Base-by-base conservation (phyloP, 2,329 filamentous ascomycete genomes). In the Neophaeococcomyces aloes region DNA sequence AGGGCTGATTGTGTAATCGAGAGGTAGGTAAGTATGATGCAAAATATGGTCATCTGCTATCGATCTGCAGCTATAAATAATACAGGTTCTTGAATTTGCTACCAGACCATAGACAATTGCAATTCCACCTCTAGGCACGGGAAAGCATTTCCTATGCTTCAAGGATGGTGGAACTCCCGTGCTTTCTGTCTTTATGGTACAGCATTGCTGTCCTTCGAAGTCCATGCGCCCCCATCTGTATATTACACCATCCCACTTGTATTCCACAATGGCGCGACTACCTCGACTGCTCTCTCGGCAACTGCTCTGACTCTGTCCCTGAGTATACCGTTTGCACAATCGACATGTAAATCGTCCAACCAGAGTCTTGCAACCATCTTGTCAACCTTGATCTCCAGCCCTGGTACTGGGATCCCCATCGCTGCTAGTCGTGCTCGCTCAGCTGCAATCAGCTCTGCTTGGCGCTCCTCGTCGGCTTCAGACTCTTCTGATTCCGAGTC, bases 291-390 rank as follows among this genome's bases (percentile, higher is more conserved):
- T 52, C 87, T 74, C 62, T 96, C 89, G 7, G 95, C 84, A 7
- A 96, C 86, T 1, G 86, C 86, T 54, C 83, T 76, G 3, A 98
- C 85, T 46, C 91, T 74, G 61, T 94, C 89, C 36, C 79, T 79
- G 57, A 94, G 76, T 14, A 86, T 78, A 50, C 79, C 77, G 51
- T 86, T 86, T 43, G 68, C 68, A 61, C 86, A 93, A 64, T 96
- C 91, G 3, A 98, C 84, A 55, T 94, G 86, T 34, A 96, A 65
- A 53, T 84, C 79, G 70, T 96, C 91, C 30, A 98, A 68, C 88
- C 89, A 96, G 5, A 98, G 81, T 49, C 78, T 83, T 5, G 89
- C 91, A 42, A 82, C 72, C 65, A 87, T 81, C 66, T 86, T 91
- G 56, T 96, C 89, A 3, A 95, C 82, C 56, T 76, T 80, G 63